phyloP scores from a whole-genome alignment of 2,329 filamentous ascomycete species.

The Corynespora cassiicola region DNA sequence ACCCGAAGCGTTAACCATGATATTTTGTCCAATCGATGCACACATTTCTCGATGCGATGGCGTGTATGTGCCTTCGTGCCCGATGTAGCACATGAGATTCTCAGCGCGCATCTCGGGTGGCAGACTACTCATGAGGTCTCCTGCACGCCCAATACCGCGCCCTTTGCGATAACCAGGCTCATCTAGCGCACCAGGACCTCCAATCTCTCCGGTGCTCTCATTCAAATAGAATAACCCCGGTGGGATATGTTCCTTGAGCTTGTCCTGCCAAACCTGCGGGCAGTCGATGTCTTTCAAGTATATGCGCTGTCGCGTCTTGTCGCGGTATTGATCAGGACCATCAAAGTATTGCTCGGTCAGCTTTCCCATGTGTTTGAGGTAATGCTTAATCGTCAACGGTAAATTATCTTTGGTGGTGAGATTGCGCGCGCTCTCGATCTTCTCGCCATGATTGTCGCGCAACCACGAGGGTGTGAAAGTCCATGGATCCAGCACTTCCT shows the following conservation, averaged over 20 bases:
- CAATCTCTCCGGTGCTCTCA: conserved; percentile 69
- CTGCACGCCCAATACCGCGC: conserved; percentile 72
- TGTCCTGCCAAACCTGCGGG: conserved; percentile 82
- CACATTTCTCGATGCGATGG: conserved; percentile 98
- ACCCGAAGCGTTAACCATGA: conserved; percentile 91
- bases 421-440: conserved; percentile 86
- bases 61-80: conserved; percentile 96
- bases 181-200: conserved; percentile 62
- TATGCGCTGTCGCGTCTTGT: conserved; percentile 81
- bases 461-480: conserved; percentile 86
- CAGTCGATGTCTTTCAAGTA: conserved; percentile 99
- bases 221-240: conserved; percentile 89
- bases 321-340: conserved; percentile 75
- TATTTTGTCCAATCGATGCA: conserved; percentile 92
- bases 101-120: conserved; percentile 87
- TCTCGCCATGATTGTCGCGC: conserved; percentile 76
- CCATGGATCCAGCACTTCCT: conserved; percentile 73
- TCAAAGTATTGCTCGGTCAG: conserved; percentile 80
- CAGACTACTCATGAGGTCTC: conserved; percentile 94
- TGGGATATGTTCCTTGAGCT: conserved; percentile 79
- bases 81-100: conserved; percentile 98
- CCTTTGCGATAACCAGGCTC: conserved; percentile 58
- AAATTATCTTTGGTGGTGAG: conserved; percentile 75
- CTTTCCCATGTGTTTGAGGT: conserved; percentile 84
- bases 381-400: conserved; percentile 87